These are phyloP conservation scores for Phytophthora fragariae DNA, from an alignment of 352 stramenopile genomes.

Conservation along the genomic window DNA sequence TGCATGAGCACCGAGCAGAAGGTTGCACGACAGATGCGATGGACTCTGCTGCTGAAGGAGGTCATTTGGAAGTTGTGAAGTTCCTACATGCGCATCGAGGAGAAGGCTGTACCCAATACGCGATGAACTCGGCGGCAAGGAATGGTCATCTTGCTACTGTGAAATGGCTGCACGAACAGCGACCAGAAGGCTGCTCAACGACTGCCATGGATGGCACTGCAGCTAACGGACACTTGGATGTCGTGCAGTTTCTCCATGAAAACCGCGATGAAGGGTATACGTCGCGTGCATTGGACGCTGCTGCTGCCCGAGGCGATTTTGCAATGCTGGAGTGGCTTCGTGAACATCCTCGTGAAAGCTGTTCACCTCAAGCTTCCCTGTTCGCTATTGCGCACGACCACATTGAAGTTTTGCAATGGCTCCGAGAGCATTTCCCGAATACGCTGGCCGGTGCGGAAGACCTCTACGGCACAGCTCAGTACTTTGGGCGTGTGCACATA, in stretches of 20 bases:
- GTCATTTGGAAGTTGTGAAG: slow-evolving; percentile 30
- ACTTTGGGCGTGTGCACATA: slow-evolving; percentile 34
- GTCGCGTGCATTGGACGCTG: slow-evolving; percentile 22
- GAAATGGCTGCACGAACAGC: slow-evolving; percentile 53
- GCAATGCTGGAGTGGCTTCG: slow-evolving; percentile 36
- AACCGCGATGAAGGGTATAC: slow-evolving; percentile 30
- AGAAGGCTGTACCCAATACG: slow-evolving; percentile 34
- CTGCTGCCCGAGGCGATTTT: slow-evolving; percentile 21
- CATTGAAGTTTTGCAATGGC: slow-evolving; percentile 37
- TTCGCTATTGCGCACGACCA: slow-evolving; percentile 33
- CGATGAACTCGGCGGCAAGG: slow-evolving; percentile 60
- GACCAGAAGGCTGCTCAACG: slow-evolving; percentile 30
- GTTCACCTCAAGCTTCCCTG: slow-evolving; percentile 28
- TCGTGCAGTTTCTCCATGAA: slow-evolving; percentile 35
- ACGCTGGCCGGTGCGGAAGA: slow-evolving; percentile 8
- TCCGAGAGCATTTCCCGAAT: slow-evolving; percentile 25
- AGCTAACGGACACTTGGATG: slow-evolving; percentile 30
- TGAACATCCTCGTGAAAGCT: slow-evolving; percentile 3
- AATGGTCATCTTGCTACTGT: slow-evolving; percentile 63
- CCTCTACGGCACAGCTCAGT: slow-evolving; percentile 25
- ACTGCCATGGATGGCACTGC: slow-evolving; percentile 29
- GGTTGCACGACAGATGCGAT: slow-evolving; percentile 33
- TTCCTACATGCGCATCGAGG: slow-evolving; percentile 36
- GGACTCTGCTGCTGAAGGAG: slow-evolving; percentile 31
- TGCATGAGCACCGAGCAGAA: slow-evolving; percentile 36